Conservation (phyloP, 148 eudicot species). For the Cornus suecica region DNA sequence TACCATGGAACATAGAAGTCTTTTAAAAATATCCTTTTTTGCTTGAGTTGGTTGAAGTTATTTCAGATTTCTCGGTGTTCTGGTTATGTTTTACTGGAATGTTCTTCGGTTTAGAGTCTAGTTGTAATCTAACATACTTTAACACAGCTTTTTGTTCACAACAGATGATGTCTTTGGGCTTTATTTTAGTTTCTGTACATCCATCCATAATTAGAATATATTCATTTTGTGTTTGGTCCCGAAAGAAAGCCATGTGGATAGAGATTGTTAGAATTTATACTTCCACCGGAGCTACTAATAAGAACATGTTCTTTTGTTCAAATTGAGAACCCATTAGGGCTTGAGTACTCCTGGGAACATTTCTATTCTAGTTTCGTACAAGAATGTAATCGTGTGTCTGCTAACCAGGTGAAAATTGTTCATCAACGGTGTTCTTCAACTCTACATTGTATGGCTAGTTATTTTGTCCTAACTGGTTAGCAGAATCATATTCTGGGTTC, state of each 20-base stretch:
- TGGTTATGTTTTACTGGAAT: conserved; percentile 1
- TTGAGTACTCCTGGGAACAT: too few relatives aligned
- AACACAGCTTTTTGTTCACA: not conserved
- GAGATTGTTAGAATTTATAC: not conserved
- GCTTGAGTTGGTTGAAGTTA: not conserved
- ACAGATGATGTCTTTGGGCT: not conserved
- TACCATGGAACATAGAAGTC: conserved; percentile 77
- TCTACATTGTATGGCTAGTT: not conserved
- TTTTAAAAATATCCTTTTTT: conserved; percentile 89
- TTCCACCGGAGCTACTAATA: not conserved
- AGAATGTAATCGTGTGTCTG: not conserved
- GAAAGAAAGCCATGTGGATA: not conserved
- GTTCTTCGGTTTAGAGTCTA: too few relatives aligned
- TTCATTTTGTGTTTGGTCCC: not conserved
- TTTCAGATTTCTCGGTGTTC: not conserved
- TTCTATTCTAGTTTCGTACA: not conserved
- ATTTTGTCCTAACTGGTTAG: not conserved
- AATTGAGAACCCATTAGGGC: not conserved
- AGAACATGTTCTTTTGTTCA: not conserved
- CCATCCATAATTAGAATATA: not conserved
- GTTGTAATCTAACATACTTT: not conserved
- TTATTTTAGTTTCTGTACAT: not conserved
- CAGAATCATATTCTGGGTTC: not conserved
- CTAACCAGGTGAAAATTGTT: not conserved
- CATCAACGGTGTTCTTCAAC: not conserved